These are phyloP conservation scores for Pythium folliculosum DNA, from an alignment of 352 stramenopile genomes.

Conservation along the genomic window DNA sequence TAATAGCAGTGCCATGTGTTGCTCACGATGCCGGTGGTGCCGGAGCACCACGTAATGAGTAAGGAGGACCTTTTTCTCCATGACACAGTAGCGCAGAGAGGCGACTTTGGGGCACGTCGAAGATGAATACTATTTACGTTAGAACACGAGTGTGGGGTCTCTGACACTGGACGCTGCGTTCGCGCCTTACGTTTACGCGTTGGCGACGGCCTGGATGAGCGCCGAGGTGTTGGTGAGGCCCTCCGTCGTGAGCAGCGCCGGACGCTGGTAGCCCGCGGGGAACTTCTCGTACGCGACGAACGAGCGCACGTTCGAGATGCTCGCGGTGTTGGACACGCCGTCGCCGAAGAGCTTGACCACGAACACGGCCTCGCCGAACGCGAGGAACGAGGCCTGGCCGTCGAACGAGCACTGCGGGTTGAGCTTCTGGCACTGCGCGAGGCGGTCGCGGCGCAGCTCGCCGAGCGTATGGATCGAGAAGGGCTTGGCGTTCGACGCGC, in stretches of 20 bases:
- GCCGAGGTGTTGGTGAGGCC: conserved; percentile 14
- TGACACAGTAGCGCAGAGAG: too few species aligned
- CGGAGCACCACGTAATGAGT: too few species aligned
- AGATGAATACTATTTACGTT: too few species aligned
- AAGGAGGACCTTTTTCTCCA: too few species aligned
- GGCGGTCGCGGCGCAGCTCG: conserved; percentile 12
- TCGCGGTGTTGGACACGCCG: conserved; percentile 14
- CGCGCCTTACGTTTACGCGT: conserved; percentile 17
- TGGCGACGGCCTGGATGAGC: conserved; percentile 21
- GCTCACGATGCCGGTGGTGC: too few species aligned
- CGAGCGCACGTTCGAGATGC: conserved; percentile 14
- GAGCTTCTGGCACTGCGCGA: conserved; percentile 6
- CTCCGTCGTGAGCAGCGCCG: conserved; percentile 11
- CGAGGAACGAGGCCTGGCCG: background rate
- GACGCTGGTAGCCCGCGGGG: conserved; percentile 28
- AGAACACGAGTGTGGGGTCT: too few species aligned
- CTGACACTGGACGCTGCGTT: too few species aligned
- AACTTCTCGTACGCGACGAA: conserved; percentile 38
- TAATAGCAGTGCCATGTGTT: too few species aligned
- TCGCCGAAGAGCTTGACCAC: conserved; percentile 5
- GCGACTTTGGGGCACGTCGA: too few species aligned
- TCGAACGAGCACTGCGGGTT: conserved; percentile 16
- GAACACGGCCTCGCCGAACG: conserved; percentile 12
- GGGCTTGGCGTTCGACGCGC: conserved; percentile 16
- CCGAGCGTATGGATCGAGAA: conserved; percentile 26